Evolutionary conservation across 1,284 basidiomycete genomes (phyloP), one percentile per base, ranked within the genome.

Genomic region (Wolfiporia cocos): DNA sequence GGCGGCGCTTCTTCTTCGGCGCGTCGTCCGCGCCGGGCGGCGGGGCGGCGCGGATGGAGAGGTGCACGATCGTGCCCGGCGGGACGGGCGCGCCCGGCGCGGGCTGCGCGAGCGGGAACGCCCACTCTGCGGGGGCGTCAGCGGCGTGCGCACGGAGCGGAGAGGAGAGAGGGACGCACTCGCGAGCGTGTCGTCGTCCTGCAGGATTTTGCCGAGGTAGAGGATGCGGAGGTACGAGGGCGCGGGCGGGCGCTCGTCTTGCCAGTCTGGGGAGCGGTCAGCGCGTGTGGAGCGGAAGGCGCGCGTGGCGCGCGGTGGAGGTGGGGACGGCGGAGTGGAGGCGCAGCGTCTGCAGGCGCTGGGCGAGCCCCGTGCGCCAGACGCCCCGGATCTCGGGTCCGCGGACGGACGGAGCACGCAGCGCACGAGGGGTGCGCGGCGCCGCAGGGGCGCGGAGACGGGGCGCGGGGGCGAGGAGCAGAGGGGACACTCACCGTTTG

Each of bases 181-280:
- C 17, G 70, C 57, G 31, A 92, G 68, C 3, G 81, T 86, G 42
- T 90, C 86, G 34, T 92, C 88, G 56, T 92, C 89, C 54, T 86
- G 81, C 31, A 92, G 64, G 57, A 92, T 83, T 57, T 82, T 79
- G n/a, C 90, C 90, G 11, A 91, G 69, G 59, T 90, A 81, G 1
- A 92, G 66, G 30, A 93, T 72, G 28, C 89, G 76, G 43, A 92
- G 69, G 66, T 82, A 88, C 4, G 78, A 80, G 1, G 88, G 86
- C 7, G 84, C 81, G 10, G 86, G 83, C 1, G 90, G 89, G 37
- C 81, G 78, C 45, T 86, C 83, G 45, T 81, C 78, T 58, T 81
- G 78, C 88, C 87, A 90, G 45, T 91, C 88, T 86, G 55, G 31
- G 34, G 10, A 31, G 21, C 15, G 31, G 30, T 34, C 37, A 39